Percentiles rank a stretch among this genome's conserved stretches.
These are phyloP conservation scores for Syncephalastrum sp. DNA, from an alignment of 371 early-diverging fungal species.

Conservation along the genomic window DNA sequence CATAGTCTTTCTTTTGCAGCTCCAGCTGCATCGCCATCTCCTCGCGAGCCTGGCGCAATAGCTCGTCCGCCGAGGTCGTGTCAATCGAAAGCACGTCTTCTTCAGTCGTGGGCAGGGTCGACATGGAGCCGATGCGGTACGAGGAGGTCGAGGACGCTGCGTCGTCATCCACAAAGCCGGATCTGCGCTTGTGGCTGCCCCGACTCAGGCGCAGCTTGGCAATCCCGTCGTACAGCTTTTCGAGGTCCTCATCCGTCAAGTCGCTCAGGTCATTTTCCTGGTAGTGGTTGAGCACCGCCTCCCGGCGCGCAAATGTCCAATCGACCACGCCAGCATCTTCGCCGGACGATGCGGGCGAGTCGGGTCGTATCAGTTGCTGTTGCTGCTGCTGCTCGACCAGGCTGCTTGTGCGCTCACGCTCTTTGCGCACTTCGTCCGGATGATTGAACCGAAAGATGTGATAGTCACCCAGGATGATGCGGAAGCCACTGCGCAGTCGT, in stretches of 20 bases:
- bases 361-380: slow-evolving; percentile 11
- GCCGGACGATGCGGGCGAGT: slow-evolving; percentile 44
- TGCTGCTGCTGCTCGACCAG: background rate
- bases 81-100: background rate
- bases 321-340: slow-evolving; percentile 53
- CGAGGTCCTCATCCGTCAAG: slow-evolving; percentile 43
- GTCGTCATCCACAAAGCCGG: slow-evolving; percentile 33
- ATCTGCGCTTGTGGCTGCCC: slow-evolving; percentile 37
- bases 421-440: slow-evolving; percentile 77
- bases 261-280: slow-evolving; percentile 28
- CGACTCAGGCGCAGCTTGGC: slow-evolving; percentile 31
- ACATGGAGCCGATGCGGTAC: background rate
- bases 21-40: slow-evolving; percentile 44
- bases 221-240: slow-evolving; percentile 41
- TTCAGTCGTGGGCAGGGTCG: slow-evolving; percentile 3
- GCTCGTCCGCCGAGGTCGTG: slow-evolving; percentile 19
- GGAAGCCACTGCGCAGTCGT: slow-evolving; percentile 67
- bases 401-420: slow-evolving; percentile 39
- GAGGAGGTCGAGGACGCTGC: slow-evolving; percentile 24
- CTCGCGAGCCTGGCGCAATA: slow-evolving; percentile 29
- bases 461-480: slow-evolving; percentile 77
- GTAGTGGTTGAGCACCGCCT: slow-evolving; percentile 49
- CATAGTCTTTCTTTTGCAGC: slow-evolving; percentile 36
- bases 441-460: slow-evolving; percentile 85
- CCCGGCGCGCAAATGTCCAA: slow-evolving; percentile 70